Base-by-base conservation (phyloP, 1,139 yeast genomes). In the Geotrichum phurueaensis region DNA sequence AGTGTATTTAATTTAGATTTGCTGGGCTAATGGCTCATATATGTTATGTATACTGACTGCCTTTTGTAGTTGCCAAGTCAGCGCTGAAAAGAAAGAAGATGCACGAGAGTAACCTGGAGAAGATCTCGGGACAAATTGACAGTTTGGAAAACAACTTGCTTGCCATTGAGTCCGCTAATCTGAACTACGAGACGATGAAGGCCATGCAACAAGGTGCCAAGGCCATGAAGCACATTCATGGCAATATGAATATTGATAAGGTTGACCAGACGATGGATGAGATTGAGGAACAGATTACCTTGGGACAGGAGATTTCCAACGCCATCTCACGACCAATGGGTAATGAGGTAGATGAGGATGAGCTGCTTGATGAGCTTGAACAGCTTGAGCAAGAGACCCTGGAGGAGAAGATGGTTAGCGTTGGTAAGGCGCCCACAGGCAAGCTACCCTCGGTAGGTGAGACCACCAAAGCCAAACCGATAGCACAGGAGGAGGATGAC, bases 201-300 rank as follows among this genome's bases (percentile, higher is more conserved):
- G 97, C 97, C 60, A 94, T 94, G 98, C 88, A 92, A 76, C 96
- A 91, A 75, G 98, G 98, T 65, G 96, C 99, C 12, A 82, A 81
- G 71, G 99, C 98, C 57, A 90, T 94, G 96, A 91, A 92, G 75
- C 89, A 88, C 70, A 94, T 94, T 70, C 98, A 94, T 74, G 94
- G 92, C 65, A 96, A 92, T 70, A 86, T 94, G 80, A 88, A 92
- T 74, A 91, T 94, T 62, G 99, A 94, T 75, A 92, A 91, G 78
- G 97, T 94, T 55, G 99, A 94, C 73, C 89, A 87, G 69, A 92
- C 98, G n/a, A 94, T 94, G 98, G 99, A 94, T 73, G 97, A 92
- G 67, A 90, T 95, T 65, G 84, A 98, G 69, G 99, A 94, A 73
- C 99, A 94, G 76, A 96, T 94, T 60, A 97, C 92, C 69, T 81